Percentiles rank a stretch among this genome's conserved stretches.
Evolutionary conservation across 495 filamentous ascomycete species (phyloP).

Genomic region (Hypoxylon cercidicola): DNA sequence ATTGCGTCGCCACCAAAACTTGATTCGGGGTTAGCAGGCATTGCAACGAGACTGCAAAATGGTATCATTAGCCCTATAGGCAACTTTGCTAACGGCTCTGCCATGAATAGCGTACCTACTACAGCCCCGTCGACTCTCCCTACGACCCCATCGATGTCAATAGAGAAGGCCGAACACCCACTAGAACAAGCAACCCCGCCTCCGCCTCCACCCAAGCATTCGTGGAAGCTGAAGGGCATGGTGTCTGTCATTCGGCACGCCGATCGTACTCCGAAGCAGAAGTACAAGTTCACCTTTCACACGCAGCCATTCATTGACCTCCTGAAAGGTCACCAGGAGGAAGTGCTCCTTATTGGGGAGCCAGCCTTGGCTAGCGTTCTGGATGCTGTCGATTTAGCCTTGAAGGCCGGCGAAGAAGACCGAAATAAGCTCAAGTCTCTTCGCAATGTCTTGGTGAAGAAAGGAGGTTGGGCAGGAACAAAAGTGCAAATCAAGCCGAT

Average conservation of each 20-base stretch:
- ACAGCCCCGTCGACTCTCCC: conserved; percentile 56
- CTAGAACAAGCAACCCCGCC: conserved; percentile 58
- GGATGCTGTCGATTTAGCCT: conserved; percentile 80
- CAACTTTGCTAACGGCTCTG: conserved; percentile 46
- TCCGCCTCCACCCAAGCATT: conserved; percentile 89
- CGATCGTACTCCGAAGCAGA: conserved; percentile 97
- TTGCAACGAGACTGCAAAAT: conserved; percentile 48
- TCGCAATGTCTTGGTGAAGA: conserved; percentile 86
- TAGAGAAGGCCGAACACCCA: conserved; percentile 46
- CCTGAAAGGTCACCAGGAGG: conserved; percentile 92
- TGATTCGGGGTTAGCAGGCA: conserved; percentile 43
- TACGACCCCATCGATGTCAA: conserved; percentile 49
- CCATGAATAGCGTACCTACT: conserved; percentile 52
- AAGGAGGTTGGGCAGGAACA: conserved; percentile 91
- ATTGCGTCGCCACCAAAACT: conserved; percentile 45
- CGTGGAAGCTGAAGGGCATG: conserved; percentile 99
- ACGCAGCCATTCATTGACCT: conserved; percentile 95
- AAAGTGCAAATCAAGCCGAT: conserved; percentile 99
- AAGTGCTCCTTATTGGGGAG: conserved; percentile 93
- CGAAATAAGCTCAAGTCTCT: conserved; percentile 83
- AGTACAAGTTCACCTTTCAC: conserved; percentile 99
- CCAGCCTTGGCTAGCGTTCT: conserved; percentile 89
- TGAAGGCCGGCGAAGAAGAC: conserved; percentile 83
- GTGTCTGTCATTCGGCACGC: conserved; percentile 96
- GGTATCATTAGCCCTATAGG: conserved; percentile 48